Evolutionary conservation across 1,284 basidiomycete genomes (phyloP).

Genomic region (Cryptococcus amylolentus): DNA sequence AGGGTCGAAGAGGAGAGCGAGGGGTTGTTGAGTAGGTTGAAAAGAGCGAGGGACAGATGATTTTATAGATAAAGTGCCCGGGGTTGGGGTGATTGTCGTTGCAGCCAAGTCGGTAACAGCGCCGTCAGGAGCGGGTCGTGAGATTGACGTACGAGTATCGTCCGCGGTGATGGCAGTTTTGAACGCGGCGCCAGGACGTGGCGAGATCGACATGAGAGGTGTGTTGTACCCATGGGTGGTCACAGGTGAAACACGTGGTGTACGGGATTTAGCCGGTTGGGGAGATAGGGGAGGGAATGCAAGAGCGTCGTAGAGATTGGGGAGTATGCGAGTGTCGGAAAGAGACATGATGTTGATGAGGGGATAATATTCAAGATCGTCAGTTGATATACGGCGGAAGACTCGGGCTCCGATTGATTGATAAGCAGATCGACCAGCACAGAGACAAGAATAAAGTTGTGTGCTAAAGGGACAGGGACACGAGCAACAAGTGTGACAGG

Average conservation of each 20-base stretch:
- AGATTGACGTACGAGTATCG: neutral
- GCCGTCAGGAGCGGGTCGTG: neutral
- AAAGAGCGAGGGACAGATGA: slow-evolving; percentile 3
- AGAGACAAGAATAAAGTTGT: neutral
- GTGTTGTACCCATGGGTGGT: neutral
- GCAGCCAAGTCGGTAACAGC: neutral
- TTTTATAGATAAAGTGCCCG: slow-evolving; percentile 1
- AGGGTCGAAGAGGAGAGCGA: neutral
- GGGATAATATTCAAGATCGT: neutral
- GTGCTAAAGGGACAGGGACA: neutral
- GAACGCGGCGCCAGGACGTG: neutral
- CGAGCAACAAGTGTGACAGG: neutral
- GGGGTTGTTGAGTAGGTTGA: slow-evolving; percentile 5
- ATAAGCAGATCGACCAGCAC: neutral
- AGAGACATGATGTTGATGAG: slow-evolving; percentile 20
- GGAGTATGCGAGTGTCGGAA: slow-evolving; percentile 22
- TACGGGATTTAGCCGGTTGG: neutral
- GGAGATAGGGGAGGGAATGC: slow-evolving; percentile 32
- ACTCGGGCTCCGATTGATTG: too few species aligned
- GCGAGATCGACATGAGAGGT: neutral
- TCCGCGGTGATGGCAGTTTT: neutral
- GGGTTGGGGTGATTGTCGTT: neutral
- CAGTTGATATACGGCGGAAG: neutral
- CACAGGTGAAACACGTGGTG: neutral
- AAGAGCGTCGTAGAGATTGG: slow-evolving; percentile 33